These are phyloP conservation scores for Phytopythium litorale DNA, from an alignment of 352 stramenopile species.

Conservation along the genomic window DNA sequence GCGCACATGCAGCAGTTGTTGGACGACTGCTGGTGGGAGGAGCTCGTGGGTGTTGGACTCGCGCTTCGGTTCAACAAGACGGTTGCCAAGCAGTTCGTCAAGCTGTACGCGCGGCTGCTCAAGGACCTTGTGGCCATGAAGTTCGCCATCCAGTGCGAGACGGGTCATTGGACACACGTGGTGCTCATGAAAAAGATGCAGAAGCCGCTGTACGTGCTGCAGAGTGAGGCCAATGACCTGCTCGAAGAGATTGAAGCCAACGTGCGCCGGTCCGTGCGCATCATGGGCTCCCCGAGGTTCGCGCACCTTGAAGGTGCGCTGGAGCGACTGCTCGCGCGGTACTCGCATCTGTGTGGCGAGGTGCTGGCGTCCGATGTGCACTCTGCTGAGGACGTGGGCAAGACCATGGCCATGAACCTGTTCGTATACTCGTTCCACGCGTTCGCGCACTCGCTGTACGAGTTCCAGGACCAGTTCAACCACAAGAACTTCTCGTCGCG, in stretches of 20 bases:
- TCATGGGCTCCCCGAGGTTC: slow-evolving; percentile 46
- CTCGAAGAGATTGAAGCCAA: slow-evolving; percentile 61
- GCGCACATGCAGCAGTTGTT: slow-evolving; percentile 51
- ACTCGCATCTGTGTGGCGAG: slow-evolving; percentile 50
- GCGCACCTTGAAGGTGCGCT: slow-evolving; percentile 45
- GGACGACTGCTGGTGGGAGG: slow-evolving; percentile 72
- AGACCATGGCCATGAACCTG: slow-evolving; percentile 71
- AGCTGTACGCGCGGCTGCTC: slow-evolving; percentile 51
- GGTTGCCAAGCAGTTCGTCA: slow-evolving; percentile 60
- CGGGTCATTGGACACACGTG: slow-evolving; percentile 53
- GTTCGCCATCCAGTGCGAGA: slow-evolving; percentile 67
- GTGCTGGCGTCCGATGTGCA: slow-evolving; percentile 36
- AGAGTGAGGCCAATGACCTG: slow-evolving; percentile 59
- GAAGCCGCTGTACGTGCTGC: slow-evolving; percentile 60
- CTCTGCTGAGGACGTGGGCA: slow-evolving; percentile 44
- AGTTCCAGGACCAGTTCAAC: slow-evolving; percentile 71
- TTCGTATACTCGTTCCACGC: slow-evolving; percentile 82
- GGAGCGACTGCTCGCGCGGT: slow-evolving; percentile 51
- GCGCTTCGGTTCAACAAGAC: slow-evolving; percentile 74
- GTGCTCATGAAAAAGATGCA: slow-evolving; percentile 64
- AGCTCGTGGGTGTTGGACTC: slow-evolving; percentile 47
- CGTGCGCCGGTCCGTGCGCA: slow-evolving; percentile 21
- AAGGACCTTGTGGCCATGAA: slow-evolving; percentile 67
- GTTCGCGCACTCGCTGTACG: slow-evolving; percentile 51
- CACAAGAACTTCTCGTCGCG: slow-evolving; percentile 57